Percentiles rank a stretch among this genome's conserved stretches.
phyloP scores from a whole-genome alignment of 1,284 basidiomycete species.

The Pseudozyma sp. region DNA sequence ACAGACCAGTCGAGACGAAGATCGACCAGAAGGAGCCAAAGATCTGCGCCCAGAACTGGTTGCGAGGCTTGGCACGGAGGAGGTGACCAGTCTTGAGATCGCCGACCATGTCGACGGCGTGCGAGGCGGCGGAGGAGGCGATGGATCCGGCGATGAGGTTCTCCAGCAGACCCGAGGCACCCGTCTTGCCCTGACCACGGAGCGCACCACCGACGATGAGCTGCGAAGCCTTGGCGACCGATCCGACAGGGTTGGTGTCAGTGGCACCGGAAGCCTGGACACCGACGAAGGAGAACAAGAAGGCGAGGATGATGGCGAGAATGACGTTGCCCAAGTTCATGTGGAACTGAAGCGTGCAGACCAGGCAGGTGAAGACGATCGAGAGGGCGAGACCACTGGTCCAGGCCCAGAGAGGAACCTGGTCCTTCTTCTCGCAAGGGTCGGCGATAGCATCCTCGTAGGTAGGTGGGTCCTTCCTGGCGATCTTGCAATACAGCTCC shows the following conservation, averaged over 20 bases:
- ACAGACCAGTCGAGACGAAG: conserved; percentile 51
- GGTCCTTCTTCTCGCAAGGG: conserved; percentile 70
- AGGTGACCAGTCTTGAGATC: conserved; percentile 80
- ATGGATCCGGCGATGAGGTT: conserved; percentile 75
- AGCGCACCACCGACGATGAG: conserved; percentile 61
- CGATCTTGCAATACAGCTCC: conserved; percentile 41
- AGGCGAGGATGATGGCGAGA: conserved; percentile 72
- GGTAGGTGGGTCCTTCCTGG: conserved; percentile 28
- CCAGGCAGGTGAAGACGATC: conserved; percentile 73
- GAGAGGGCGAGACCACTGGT: conserved; percentile 72
- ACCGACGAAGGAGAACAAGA: conserved; percentile 78
- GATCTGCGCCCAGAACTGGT: conserved; percentile 75
- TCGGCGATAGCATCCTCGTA: conserved; percentile 52
- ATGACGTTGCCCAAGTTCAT: conserved; percentile 69
- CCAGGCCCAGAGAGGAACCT: conserved; percentile 75
- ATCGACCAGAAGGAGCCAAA: conserved; percentile 66
- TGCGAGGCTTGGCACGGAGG: conserved; percentile 76
- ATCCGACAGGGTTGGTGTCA: conserved; percentile 60
- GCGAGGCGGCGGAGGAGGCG: conserved; percentile 75
- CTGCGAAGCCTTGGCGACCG: conserved; percentile 62
- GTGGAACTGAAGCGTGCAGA: conserved; percentile 68
- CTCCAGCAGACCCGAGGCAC: conserved; percentile 72
- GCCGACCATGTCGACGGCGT: conserved; percentile 78
- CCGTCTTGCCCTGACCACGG: conserved; percentile 70
- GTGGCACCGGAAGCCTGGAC: conserved; percentile 71